Conservation (phyloP, 2,329 filamentous ascomycete species). For the Colletotrichum costaricense region DNA sequence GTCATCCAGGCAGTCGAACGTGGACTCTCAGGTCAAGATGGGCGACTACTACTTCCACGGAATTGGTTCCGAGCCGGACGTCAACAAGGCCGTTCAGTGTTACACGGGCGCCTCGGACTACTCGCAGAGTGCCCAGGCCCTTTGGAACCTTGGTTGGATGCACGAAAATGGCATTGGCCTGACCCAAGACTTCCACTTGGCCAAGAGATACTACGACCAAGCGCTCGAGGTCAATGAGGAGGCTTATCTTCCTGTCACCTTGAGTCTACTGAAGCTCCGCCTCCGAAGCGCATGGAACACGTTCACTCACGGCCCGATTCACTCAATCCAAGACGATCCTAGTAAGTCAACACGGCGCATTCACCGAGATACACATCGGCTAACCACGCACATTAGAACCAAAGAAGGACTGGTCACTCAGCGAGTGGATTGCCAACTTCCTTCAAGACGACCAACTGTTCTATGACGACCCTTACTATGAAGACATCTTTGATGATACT, state of each 20-base stretch:
- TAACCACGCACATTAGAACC: constrained; percentile 61
- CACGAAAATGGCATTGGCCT: constrained; percentile 96
- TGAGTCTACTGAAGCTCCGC: constrained; percentile 88
- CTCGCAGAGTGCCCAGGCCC: constrained; percentile 90
- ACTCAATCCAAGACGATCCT: constrained; percentile 91
- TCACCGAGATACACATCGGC: constrained; percentile 13
- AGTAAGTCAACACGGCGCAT: constrained; percentile 61
- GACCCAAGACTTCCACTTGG: constrained; percentile 95
- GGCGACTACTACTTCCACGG: constrained; percentile 95
- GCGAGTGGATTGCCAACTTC: constrained; percentile 90
- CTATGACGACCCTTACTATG: constrained; percentile 70
- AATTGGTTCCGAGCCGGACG: constrained; percentile 76
- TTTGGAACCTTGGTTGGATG: constrained; percentile 99
- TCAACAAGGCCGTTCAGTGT: constrained; percentile 91
- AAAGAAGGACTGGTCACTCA: constrained; percentile 80
- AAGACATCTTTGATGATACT: constrained; percentile 65
- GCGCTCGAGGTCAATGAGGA: constrained; percentile 92
- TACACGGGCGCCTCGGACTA: constrained; percentile 94
- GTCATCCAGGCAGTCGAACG: constrained; percentile 91
- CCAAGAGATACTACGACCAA: constrained; percentile 95
- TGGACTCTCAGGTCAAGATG: constrained; percentile 97
- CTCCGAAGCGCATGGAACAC: constrained; percentile 94
- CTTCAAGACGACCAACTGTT: constrained; percentile 75
- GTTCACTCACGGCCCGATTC: constrained; percentile 88
- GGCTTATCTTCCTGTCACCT: constrained; percentile 90